phyloP scores from a whole-genome alignment of 345 rosid species.

The Mangifera indica region DNA sequence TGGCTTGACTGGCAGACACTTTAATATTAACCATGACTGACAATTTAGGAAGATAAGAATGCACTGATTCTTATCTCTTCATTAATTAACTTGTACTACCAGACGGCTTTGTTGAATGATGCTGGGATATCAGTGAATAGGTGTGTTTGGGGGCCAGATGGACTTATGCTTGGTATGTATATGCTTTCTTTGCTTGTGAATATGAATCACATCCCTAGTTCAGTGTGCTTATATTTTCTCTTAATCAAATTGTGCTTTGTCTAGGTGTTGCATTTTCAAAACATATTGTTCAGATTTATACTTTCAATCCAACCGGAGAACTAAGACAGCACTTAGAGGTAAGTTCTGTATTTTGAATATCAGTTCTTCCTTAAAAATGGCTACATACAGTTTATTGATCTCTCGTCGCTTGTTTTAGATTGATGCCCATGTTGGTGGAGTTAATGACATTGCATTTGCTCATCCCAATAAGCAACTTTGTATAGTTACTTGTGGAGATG shows the following conservation, averaged over 20 bases:
- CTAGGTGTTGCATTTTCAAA: constrained; percentile 81
- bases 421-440: constrained; percentile 67
- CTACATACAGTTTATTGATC: constrained; percentile 7
- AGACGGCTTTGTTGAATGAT: constrained; percentile 60
- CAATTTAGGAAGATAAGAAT: neutral
- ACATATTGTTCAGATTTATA: constrained; percentile 71
- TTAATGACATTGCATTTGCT: constrained; percentile 62
- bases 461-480: constrained; percentile 52
- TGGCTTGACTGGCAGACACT: neutral
- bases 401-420: constrained; percentile 37
- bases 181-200: neutral
- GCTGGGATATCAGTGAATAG: constrained; percentile 59
- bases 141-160: constrained; percentile 67
- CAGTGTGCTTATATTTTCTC: neutral
- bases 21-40: neutral
- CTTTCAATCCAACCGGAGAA: constrained; percentile 51
- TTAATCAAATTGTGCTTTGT: constrained; percentile 1
- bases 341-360: constrained; percentile 7
- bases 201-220: neutral
- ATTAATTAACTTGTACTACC: neutral
- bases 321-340: constrained; percentile 59
- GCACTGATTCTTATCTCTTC: neutral
- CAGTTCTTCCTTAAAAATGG: neutral
- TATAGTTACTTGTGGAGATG: constrained; percentile 65
- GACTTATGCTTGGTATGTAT: constrained; percentile 52